Evolutionary conservation across 2,329 filamentous ascomycete species (phyloP).

Genomic region (Colletotrichum sp.): DNA sequence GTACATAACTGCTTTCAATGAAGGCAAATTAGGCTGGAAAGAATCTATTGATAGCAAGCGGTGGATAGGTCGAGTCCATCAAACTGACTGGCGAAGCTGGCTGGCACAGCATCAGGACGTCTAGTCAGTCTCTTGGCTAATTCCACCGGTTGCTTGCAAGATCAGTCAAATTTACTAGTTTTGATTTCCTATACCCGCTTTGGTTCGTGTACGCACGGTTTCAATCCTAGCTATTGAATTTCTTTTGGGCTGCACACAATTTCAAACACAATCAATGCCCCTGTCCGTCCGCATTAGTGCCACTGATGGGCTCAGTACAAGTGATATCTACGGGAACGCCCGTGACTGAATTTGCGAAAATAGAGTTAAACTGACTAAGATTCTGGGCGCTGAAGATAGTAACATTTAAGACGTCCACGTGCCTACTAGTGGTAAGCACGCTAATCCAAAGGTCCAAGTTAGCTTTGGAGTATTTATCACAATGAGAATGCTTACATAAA

Average conservation of each 20-base stretch:
- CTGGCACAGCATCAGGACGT: not conserved
- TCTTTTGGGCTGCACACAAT: not conserved
- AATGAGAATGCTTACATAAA: not conserved
- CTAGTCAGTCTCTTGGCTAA: not conserved
- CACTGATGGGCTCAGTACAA: no score
- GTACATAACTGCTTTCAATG: not conserved
- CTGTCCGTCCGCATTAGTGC: not conserved
- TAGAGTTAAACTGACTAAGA: not conserved
- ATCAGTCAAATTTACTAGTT: not conserved
- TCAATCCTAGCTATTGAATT: not conserved
- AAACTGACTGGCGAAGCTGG: not conserved
- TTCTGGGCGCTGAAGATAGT: not conserved
- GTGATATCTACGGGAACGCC: not conserved
- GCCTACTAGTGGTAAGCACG: not conserved
- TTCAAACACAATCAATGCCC: not conserved
- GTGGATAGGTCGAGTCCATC: not conserved
- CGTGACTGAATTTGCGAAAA: not conserved
- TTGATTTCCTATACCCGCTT: not conserved
- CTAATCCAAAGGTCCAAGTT: not conserved
- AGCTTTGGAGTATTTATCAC: not conserved
- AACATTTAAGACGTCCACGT: not conserved
- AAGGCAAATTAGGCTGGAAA: not conserved
- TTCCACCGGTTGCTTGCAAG: not conserved
- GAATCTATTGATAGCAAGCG: not conserved
- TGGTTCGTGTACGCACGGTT: not conserved